Base-by-base conservation (phyloP, 2,329 filamentous ascomycete species). In the Thelonectria discophora region DNA sequence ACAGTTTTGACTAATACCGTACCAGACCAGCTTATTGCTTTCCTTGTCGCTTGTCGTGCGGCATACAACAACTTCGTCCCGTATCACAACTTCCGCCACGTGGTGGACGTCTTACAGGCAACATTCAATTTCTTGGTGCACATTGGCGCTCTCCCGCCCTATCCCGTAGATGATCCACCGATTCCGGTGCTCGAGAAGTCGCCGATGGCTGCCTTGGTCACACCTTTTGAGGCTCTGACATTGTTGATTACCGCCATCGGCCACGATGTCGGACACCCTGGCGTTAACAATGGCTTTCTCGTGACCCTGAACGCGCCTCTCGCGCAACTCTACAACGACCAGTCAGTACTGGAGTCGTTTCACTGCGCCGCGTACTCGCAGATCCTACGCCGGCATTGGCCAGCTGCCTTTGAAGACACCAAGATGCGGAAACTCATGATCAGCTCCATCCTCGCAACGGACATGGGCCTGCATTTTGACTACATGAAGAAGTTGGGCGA, bases 41-140 rank as follows among this genome's bases (percentile, higher is more conserved):
- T 97, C 73, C 82, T 98, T 63, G 86, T 97, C 65, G 93, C 94
- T 55, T 95, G 93, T 73, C 90, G 94, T 64, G 89, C 90, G 49
- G 92, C 95, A n/a, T 99, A 99, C 80, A 98, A 98, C 76, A 91
- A 88, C 60, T 97, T 97, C 76, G 93, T 97, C 37, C 91, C 94
- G 20, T 99, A 98, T 74, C 95, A 99, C 81, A 99, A 99, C 78
- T 99, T 98, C 76, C 91, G 94, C 56, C 95, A 99, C 77, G 95
- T 97, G 20, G 90, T 97, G 64, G 95, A 99, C 77, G 95, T 99
- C 27, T 83, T 98, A 55, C 94, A 98, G 76, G 96, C 94, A 1
- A 88, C 93, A 3, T 98, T 97, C 76, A 89, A 90, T 79, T 97
- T 97, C 74, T 86, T 98, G 6, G 83, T 97, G 57, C 87, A 88